These are phyloP conservation scores for Phoenix roebelenii DNA, from an alignment of 176 grass and related monocot species.

Conservation along the genomic window DNA sequence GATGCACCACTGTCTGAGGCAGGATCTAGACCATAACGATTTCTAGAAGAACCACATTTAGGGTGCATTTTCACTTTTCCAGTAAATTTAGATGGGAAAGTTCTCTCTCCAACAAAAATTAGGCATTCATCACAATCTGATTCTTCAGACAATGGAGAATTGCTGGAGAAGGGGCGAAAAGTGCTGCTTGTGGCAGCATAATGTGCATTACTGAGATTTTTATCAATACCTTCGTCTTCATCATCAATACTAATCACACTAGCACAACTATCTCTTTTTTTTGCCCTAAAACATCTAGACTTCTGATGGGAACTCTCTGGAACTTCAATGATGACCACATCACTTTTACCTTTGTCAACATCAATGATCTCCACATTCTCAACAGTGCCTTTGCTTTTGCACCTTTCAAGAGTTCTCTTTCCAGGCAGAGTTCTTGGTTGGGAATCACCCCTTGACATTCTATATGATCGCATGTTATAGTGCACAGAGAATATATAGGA, in stretches of 20 bases:
- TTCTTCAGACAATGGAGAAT: not conserved
- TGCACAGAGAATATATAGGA: not conserved
- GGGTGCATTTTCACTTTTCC: not conserved
- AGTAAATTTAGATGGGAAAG: constrained; percentile 6
- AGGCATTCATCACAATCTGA: constrained; percentile 8
- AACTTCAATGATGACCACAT: constrained; percentile 31
- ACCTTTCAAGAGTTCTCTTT: constrained; percentile 22
- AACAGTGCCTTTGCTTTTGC: constrained; percentile 14
- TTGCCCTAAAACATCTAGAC: constrained; percentile 11
- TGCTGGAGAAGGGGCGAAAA: not conserved
- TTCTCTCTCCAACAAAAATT: constrained; percentile 8
- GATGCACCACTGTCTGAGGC: constrained; percentile 31
- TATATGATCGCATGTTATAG: constrained; percentile 1
- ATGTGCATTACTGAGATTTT: not conserved
- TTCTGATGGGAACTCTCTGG: constrained; percentile 14
- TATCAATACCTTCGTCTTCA: constrained; percentile 32
- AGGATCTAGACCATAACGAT: constrained; percentile 43
- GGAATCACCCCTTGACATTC: constrained; percentile 33
- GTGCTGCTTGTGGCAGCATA: not conserved
- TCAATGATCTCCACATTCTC: constrained; percentile 39
- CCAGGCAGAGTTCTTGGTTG: constrained; percentile 10
- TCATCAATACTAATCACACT: constrained; percentile 80
- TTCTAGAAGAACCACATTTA: constrained; percentile 25
- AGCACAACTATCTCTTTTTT: constrained; percentile 18
- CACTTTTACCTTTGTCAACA: constrained; percentile 28